These are phyloP conservation scores for Boletus semigastroideus DNA, from an alignment of 1,284 basidiomycete genomes.

Conservation along the genomic window DNA sequence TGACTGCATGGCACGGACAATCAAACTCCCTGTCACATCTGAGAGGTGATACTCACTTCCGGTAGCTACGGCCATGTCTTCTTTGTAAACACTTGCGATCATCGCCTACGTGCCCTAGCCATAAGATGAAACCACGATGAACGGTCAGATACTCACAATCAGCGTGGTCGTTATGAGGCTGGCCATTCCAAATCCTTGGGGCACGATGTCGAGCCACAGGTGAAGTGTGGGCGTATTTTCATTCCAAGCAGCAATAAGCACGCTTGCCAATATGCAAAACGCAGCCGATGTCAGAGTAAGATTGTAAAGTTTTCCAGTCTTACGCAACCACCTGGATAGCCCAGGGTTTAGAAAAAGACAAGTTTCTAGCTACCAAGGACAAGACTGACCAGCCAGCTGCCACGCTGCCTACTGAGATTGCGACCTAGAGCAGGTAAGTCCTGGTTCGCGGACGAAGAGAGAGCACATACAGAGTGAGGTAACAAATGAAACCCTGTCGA, in stretches of 20 bases:
- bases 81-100: conserved; percentile 77
- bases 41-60: conserved; percentile 61
- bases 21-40: conserved; percentile 2
- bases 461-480: conserved; percentile 73
- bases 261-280: conserved; percentile 54
- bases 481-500: conserved; percentile 70
- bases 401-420: conserved; percentile 79
- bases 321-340: conserved; percentile 69
- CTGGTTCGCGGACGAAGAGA: not conserved
- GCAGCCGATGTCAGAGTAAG: conserved; percentile 63
- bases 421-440: conserved; percentile 46
- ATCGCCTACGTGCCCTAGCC: conserved; percentile 57
- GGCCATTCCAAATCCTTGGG: conserved; percentile 81
- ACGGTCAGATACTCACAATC: conserved; percentile 52
- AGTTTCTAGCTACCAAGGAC: not conserved
- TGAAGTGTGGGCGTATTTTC: conserved; percentile 60
- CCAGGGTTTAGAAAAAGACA: not conserved
- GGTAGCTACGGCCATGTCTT: conserved; percentile 85
- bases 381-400: conserved; percentile 74
- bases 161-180: conserved; percentile 81
- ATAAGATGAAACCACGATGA: conserved; percentile 5
- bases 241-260: conserved; percentile 62
- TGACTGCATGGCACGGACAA: conserved; percentile 51
- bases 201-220: conserved; percentile 76
- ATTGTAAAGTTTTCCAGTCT: conserved; percentile 77